Evolutionary conservation across 2,329 filamentous ascomycete species (phyloP).

Genomic region (Coniochaeta hoffmannii): DNA sequence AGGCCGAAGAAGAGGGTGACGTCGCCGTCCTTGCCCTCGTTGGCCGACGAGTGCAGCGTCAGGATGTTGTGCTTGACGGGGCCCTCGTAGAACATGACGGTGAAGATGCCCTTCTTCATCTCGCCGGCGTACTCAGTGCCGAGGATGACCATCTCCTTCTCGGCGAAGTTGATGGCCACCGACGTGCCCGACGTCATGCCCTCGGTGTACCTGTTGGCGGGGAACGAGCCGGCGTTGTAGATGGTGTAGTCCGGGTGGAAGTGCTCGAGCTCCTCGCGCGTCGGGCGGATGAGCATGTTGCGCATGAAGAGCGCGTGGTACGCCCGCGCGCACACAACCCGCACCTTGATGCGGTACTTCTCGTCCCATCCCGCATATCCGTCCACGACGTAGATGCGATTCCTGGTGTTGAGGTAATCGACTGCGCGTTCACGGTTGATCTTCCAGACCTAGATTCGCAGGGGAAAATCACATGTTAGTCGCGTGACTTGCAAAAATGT

Average conservation of each 20-base stretch:
- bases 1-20: slow-evolving; percentile 86
- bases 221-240: slow-evolving; percentile 98
- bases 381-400: slow-evolving; percentile 97
- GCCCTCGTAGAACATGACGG: slow-evolving; percentile 99
- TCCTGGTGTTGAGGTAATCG: slow-evolving; percentile 98
- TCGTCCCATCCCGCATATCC: slow-evolving; percentile 98
- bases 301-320: slow-evolving; percentile 99
- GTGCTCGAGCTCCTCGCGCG: slow-evolving; percentile 83
- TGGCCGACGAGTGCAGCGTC: slow-evolving; percentile 96
- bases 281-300: slow-evolving; percentile 98
- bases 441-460: slow-evolving; percentile 85
- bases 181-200: slow-evolving; percentile 99
- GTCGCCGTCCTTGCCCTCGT: slow-evolving; percentile 89
- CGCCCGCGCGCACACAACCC: slow-evolving; percentile 95
- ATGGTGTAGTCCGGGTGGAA: slow-evolving; percentile 99
- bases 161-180: slow-evolving; percentile 96
- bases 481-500: not conserved
- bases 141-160: slow-evolving; percentile 99
- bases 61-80: slow-evolving; percentile 99
- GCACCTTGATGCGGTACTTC: slow-evolving; percentile 95
- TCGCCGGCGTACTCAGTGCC: slow-evolving; percentile 97
- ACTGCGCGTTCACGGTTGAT: slow-evolving; percentile 99
- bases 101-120: slow-evolving; percentile 99
- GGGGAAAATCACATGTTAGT: slow-evolving; percentile 22
- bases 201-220: slow-evolving; percentile 94